Evolutionary conservation across 768 basidiomycete species (phyloP).

Genomic region (Xerocomus brunneocitrinus): DNA sequence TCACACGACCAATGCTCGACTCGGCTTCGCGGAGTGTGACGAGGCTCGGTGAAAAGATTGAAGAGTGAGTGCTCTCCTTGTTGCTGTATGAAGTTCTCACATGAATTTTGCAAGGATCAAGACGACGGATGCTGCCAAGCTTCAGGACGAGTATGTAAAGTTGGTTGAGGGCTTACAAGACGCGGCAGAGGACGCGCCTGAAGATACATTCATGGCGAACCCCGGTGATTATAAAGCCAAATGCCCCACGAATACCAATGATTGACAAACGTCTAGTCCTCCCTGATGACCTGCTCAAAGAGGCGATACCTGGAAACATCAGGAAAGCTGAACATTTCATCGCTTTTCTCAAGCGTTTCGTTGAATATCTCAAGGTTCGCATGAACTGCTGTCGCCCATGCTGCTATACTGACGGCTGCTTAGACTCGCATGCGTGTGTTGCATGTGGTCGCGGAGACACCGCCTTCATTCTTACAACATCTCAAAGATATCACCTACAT

Average conservation of each 20-base stretch:
- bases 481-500: constrained; percentile 99
- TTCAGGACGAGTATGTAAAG: constrained; percentile 95
- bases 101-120: constrained; percentile 64
- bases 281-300: constrained; percentile 90
- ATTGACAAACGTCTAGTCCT: constrained; percentile 50
- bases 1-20: constrained; percentile 97
- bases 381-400: neutral
- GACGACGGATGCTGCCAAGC: constrained; percentile 83
- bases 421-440: constrained; percentile 99
- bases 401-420: constrained; percentile 9
- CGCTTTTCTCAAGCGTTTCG: constrained; percentile 95
- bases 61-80: constrained; percentile 60
- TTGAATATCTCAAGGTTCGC: constrained; percentile 92
- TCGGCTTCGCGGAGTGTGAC: constrained; percentile 85
- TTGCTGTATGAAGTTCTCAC: constrained; percentile 4
- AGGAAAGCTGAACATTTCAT: constrained; percentile 99
- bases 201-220: constrained; percentile 85
- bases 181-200: constrained; percentile 51
- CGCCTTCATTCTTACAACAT: constrained; percentile 93
- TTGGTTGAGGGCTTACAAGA: constrained; percentile 92
- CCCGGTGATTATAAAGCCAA: constrained; percentile 54
- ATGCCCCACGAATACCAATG: neutral
- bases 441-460: constrained; percentile 98
- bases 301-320: constrained; percentile 97
- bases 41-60: constrained; percentile 86